These are phyloP conservation scores for Talaromyces nanjingensis DNA, from an alignment of 495 filamentous ascomycete species.

Conservation along the genomic window DNA sequence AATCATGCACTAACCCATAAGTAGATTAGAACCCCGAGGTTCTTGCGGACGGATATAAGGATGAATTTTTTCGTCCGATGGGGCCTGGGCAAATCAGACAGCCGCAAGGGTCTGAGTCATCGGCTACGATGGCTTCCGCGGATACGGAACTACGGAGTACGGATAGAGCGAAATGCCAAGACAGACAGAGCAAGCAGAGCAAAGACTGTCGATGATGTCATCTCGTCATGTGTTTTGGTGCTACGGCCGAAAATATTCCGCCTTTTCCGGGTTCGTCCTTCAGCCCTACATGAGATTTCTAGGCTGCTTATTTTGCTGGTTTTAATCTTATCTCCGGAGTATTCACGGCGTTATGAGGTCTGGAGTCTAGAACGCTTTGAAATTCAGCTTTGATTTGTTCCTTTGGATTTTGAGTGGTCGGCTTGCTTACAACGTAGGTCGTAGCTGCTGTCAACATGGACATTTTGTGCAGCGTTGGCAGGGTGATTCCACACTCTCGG, in stretches of 20 bases:
- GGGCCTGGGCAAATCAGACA: background rate
- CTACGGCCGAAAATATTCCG: background rate
- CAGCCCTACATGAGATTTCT: background rate
- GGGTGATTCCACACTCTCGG: too few relatives aligned
- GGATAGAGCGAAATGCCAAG: background rate
- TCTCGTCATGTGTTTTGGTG: background rate
- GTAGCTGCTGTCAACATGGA: too few relatives aligned
- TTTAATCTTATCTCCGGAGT: background rate
- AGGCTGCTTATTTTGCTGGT: background rate
- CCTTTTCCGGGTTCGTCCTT: background rate
- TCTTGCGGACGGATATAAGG: background rate
- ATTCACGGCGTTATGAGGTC: background rate
- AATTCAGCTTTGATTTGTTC: background rate
- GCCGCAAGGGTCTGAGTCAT: background rate
- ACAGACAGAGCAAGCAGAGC: background rate
- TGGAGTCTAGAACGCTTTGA: background rate
- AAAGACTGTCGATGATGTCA: background rate
- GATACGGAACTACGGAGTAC: background rate
- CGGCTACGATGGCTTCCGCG: background rate
- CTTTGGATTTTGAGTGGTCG: background rate
- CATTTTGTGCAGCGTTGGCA: too few relatives aligned
- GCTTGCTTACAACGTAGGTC: too few relatives aligned
- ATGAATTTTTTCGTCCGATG: background rate
- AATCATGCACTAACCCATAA: background rate
- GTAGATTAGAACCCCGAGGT: background rate